phyloP scores from a whole-genome alignment of 2,329 filamentous ascomycete species.

The Alternaria brassicicola region DNA sequence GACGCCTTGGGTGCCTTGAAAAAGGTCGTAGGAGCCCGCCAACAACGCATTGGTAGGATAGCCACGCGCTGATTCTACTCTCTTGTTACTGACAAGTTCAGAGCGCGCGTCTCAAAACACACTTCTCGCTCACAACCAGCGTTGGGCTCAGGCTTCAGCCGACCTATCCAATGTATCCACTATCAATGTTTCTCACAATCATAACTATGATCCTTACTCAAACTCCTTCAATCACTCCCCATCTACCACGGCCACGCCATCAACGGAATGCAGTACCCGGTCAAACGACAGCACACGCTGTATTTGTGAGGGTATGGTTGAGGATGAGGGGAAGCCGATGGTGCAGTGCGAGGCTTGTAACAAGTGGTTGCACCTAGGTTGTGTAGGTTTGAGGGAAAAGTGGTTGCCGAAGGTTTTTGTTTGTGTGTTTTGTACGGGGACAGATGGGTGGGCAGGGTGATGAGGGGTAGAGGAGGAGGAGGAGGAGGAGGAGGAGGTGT shows the following conservation, averaged over 20 bases:
- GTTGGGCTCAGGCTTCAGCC: constrained; percentile 53
- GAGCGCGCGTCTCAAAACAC: constrained; percentile 45
- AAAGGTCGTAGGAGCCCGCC: constrained; percentile 48
- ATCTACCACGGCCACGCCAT: constrained; percentile 59
- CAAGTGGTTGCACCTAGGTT: constrained; percentile 67
- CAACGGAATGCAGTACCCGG: constrained; percentile 59
- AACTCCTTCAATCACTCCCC: constrained; percentile 51
- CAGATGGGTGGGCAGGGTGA: constrained; percentile 5
- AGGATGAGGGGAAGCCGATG: constrained; percentile 62
- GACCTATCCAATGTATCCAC: constrained; percentile 42
- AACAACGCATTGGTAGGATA: constrained; percentile 43
- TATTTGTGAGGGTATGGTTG: constrained; percentile 57
- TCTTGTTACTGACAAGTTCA: constrained; percentile 25
- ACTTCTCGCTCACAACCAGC: constrained; percentile 53
- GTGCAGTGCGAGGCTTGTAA: constrained; percentile 68
- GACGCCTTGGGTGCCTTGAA: constrained; percentile 51
- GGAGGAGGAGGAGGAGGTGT: neutral
- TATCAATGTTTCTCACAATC: constrained; percentile 20
- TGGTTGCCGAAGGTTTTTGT: constrained; percentile 52
- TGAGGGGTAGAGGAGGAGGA: neutral
- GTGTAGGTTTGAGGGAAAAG: constrained; percentile 60
- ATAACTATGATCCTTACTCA: constrained; percentile 46
- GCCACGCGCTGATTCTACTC: neutral
- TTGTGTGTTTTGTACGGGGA: constrained; percentile 50
- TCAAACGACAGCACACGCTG: constrained; percentile 62